Base-by-base conservation (phyloP, 352 stramenopile species). In the Phytophthora litchii region DNA sequence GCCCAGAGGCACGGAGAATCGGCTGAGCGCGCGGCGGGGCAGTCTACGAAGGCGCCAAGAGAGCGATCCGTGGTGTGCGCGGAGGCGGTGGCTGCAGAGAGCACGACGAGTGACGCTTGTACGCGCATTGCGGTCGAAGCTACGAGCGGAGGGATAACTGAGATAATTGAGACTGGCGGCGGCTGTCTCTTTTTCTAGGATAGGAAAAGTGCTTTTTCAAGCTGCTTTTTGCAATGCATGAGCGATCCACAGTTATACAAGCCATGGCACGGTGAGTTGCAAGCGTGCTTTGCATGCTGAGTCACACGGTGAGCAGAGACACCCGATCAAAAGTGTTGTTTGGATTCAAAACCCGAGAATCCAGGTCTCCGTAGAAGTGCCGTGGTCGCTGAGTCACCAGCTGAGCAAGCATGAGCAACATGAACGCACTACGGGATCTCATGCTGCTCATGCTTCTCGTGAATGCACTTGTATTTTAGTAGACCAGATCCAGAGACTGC, bases 41-140 rank as follows among this genome's bases (percentile, higher is more conserved):
- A 92, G 41, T 64, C 51, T 8, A 92, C 65, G 2, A 91, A 69
- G 40, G 82, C 76, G 6, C 82, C 82, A 7, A 88, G 54, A 7
- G 75, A 78, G 6, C 46, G 66, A 3, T 72, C 40, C 1, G 41
- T 59, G 21, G 49, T 58, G 1, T 21, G 40, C 27, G 38, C 36
- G 20, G 38, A 57, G 46, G 45, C 44, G 11, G n/a, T 20, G 5
- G 56, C 42, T 45, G 50, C 29, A 4, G 61, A 54, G 42, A 69
- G 55, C 42, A 29, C 51, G 31, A 69, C 32, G 34, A 81, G 60
- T 23, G 56, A 54, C 57, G 54, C 43, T 41, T 57, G 48, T 11
- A 68, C 21, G 5, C 38, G 49, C 60, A 74, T 74, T 21, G 10
- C 27, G 19, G 20, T 58, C 27, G 44, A 25, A 21, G 34, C 13